Evolutionary conservation across 2,329 filamentous ascomycete genomes (phyloP).

Genomic region (Beauveria sp.): DNA sequence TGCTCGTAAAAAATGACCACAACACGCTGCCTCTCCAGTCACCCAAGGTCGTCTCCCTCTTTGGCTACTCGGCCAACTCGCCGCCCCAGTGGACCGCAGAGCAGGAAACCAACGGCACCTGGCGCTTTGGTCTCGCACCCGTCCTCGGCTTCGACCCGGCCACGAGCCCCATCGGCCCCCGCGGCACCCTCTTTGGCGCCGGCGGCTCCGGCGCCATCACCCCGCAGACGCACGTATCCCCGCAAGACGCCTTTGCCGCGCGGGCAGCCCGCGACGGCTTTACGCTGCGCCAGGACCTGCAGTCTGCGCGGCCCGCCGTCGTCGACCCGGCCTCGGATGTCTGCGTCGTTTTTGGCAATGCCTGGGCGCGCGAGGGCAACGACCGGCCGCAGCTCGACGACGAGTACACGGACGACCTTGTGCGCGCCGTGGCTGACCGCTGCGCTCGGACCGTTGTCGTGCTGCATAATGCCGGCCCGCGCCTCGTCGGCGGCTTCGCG

Average conservation of each 20-base stretch:
- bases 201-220: constrained; percentile 42
- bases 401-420: constrained; percentile 53
- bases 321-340: constrained; percentile 44
- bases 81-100: constrained; percentile 36
- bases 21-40: constrained; percentile 45
- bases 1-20: constrained; percentile 55
- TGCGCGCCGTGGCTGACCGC: constrained; percentile 47
- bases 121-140: constrained; percentile 32
- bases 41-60: constrained; percentile 47
- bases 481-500: constrained; percentile 53
- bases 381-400: constrained; percentile 56
- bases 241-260: constrained; percentile 46
- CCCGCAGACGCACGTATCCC: constrained; percentile 40
- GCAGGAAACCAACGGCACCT: constrained; percentile 20
- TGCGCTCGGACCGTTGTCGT: constrained; percentile 58
- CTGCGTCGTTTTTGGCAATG: constrained; percentile 61
- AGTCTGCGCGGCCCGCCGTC: constrained; percentile 38
- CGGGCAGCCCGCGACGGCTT: constrained; percentile 48
- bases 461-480: constrained; percentile 55
- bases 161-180: constrained; percentile 35
- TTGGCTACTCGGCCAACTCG: constrained; percentile 50
- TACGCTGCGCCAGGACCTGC: constrained; percentile 52
- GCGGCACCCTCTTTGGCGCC: constrained; percentile 30
- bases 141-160: constrained; percentile 25
- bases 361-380: constrained; percentile 65